phyloP scores from a whole-genome alignment of 2,329 filamentous ascomycete genomes.

The Ascochyta clinopodiicola region DNA sequence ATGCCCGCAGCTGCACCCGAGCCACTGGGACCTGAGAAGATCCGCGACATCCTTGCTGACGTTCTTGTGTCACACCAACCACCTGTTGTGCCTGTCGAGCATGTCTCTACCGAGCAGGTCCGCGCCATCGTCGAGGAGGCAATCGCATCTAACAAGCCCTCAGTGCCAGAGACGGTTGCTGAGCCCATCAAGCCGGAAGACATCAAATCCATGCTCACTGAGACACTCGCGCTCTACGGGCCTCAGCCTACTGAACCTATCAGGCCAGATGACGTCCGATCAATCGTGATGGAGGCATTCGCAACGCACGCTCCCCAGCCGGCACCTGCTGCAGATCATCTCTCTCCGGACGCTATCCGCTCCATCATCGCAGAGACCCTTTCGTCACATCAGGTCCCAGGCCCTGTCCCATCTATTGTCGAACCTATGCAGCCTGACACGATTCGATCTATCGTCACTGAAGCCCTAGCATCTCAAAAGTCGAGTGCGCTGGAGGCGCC shows the following conservation, averaged over 20 bases:
- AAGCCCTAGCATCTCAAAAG: conserved; percentile 43
- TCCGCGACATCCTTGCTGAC: conserved; percentile 65
- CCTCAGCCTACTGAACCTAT: conserved; percentile 51
- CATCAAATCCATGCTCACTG: conserved; percentile 35
- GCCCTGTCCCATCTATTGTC: conserved; percentile 24
- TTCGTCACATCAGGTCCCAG: conserved; percentile 29
- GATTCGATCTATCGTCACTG: conserved; percentile 44
- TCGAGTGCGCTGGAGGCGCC: conserved; percentile 39
- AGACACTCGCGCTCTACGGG: conserved; percentile 27
- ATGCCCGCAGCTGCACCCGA: conserved; percentile 37
- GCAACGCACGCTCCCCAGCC: conserved; percentile 42
- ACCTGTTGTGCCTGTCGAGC: conserved; percentile 32
- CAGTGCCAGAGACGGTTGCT: conserved; percentile 18
- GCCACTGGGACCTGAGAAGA: conserved; percentile 69
- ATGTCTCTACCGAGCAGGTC: conserved; percentile 73
- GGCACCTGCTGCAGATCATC: conserved; percentile 19
- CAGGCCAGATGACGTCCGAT: conserved; percentile 38
- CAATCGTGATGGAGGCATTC: conserved; percentile 65
- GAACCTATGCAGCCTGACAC: conserved; percentile 43
- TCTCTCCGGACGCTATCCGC: conserved; percentile 36
- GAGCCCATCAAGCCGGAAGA: conserved; percentile 39
- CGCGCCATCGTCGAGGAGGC: conserved; percentile 66
- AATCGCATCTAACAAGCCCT: conserved; percentile 56
- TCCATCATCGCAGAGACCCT: conserved; percentile 39
- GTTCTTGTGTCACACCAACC: conserved; percentile 62